Base-by-base conservation (phyloP, 1,284 basidiomycete genomes). In the Anthracocystis panici-leucophaei region DNA sequence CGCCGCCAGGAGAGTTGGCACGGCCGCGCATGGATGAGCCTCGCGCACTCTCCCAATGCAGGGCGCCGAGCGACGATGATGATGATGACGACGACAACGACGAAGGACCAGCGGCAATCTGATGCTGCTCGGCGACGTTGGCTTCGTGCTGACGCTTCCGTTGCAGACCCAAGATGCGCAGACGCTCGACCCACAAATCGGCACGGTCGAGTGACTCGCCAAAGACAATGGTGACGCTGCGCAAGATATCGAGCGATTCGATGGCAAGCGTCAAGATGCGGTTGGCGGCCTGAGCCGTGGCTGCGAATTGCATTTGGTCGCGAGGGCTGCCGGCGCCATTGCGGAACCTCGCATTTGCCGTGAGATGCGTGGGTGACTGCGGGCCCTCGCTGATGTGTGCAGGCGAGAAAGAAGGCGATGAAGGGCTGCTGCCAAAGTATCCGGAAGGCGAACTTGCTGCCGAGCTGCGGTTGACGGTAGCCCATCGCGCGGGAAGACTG, bases 201-300 rank as follows among this genome's bases (percentile, higher is more conserved):
- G 94, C 94, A 56, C 92, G 88, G 80, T 95, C 93, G 81, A 96
- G 87, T 71, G 91, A 93, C 72, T 95, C 94, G 79, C 91, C 92
- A 78, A 95, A 92, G 21, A 95, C 92, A 2, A 90, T 89, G 10
- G 93, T 93, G 23, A 95, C 92, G 40, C 92, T 91, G 41, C 91
- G 88, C 87, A 96, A 90, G 91, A 95, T 95, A 82, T 95, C 93
- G 84, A 96, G 85, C 81, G 92, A 93, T 87, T 96, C 94, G 25
- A 92, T 93, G 20, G 94, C 93, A 11, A 96, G 89, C 11, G 91
- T 91, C 77, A 96, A 83, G 40, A 96, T 91, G 53, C 92, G 88
- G 83, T 93, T 91, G 11, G 94, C 93, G 16, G 93, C 92, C 27
- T 90, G 75, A 1, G 77, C 75, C n/a, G 80, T 80, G 5, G 68